Percentiles rank a stretch among this genome's conserved stretches.
Conservation (phyloP, 2,329 filamentous ascomycete genomes). For the Coniochaeta prunicola region DNA sequence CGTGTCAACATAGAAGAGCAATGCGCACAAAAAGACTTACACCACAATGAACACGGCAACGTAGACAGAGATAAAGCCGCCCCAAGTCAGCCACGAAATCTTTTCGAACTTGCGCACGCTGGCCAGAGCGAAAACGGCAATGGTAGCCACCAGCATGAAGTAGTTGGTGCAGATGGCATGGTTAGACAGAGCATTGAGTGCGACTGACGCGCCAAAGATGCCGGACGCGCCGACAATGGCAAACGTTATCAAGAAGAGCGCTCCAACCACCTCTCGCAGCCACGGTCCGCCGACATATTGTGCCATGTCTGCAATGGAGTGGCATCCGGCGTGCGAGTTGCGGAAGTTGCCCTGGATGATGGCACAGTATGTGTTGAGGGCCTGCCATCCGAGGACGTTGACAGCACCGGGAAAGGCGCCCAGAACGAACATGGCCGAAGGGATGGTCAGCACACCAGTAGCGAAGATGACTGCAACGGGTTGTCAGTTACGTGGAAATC, state of each 20-base stretch:
- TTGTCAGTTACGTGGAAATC: neutral
- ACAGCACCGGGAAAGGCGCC: slow-evolving; percentile 34
- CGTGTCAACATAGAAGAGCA: neutral
- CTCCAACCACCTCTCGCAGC: slow-evolving; percentile 44
- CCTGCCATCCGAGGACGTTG: slow-evolving; percentile 33
- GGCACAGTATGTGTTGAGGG: slow-evolving; percentile 31
- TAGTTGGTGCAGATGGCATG: slow-evolving; percentile 53
- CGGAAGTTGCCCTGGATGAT: slow-evolving; percentile 32
- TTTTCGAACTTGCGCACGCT: slow-evolving; percentile 52
- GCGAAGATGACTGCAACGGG: slow-evolving; percentile 29
- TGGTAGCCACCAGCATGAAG: slow-evolving; percentile 45
- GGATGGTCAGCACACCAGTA: slow-evolving; percentile 33
- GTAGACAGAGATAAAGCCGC: slow-evolving; percentile 51
- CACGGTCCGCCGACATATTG: slow-evolving; percentile 43
- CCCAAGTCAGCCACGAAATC: slow-evolving; percentile 55
- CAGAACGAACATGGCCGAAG: slow-evolving; percentile 32
- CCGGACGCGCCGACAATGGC: slow-evolving; percentile 49
- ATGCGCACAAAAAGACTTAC: slow-evolving; percentile 16
- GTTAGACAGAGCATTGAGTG: slow-evolving; percentile 50
- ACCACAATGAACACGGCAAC: slow-evolving; percentile 51
- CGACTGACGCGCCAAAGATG: slow-evolving; percentile 51
- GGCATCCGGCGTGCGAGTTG: slow-evolving; percentile 28
- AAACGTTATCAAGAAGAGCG: slow-evolving; percentile 50
- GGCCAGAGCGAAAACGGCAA: slow-evolving; percentile 39
- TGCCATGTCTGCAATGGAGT: slow-evolving; percentile 47